Conservation (phyloP, 176 grass and related monocot genomes). For the Musa schizocarpa region DNA sequence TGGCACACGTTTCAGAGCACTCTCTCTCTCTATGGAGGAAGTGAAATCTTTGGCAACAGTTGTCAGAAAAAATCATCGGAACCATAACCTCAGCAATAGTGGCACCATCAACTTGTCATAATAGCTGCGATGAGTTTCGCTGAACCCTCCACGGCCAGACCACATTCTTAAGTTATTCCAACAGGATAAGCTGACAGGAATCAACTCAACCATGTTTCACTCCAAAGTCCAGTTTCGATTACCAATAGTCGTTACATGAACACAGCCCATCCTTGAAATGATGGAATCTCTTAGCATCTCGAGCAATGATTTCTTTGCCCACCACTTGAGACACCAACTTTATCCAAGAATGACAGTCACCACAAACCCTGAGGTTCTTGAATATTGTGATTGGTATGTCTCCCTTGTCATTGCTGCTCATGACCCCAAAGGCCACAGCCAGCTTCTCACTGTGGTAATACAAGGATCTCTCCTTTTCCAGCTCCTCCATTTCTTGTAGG, state of each 20-base stretch:
- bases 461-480: constrained; percentile 23
- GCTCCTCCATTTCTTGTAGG: constrained; percentile 25
- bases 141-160: too few relatives aligned
- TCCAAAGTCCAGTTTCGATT: neutral
- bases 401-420: constrained; percentile 3
- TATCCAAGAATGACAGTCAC: constrained; percentile 27
- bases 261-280: constrained; percentile 21
- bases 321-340: constrained; percentile 12
- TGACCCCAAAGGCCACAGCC: constrained; percentile 21
- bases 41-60: too few relatives aligned
- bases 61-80: too few relatives aligned
- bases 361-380: constrained; percentile 30
- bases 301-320: constrained; percentile 20
- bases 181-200: neutral
- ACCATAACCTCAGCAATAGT: too few relatives aligned
- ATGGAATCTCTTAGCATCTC: constrained; percentile 29
- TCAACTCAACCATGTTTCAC: neutral
- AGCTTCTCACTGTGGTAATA: constrained; percentile 31
- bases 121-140: too few relatives aligned
- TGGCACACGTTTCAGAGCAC: too few relatives aligned
- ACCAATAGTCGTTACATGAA: constrained; percentile 25
- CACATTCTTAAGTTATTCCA: too few relatives aligned
- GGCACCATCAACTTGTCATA: too few relatives aligned
- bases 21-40: too few relatives aligned
- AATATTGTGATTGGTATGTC: constrained; percentile 15